phyloP scores from a whole-genome alignment of 345 rosid genomes.

The Salix suchowensis region DNA sequence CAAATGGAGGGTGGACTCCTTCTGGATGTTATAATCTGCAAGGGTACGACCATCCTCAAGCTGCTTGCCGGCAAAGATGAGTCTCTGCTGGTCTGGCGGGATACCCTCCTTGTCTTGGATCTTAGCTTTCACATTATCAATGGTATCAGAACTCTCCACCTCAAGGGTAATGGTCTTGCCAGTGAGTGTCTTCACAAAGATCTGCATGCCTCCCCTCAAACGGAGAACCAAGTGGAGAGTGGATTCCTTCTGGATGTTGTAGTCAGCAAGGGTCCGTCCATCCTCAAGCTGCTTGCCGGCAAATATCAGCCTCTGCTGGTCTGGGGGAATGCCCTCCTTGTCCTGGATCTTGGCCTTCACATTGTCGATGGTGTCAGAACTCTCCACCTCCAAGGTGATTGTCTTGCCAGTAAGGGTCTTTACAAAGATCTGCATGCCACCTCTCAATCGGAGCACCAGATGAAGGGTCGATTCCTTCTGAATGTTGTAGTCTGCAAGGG shows the following conservation, averaged over 20 bases:
- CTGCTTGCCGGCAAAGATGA: constrained; percentile 40
- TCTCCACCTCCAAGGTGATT: constrained; percentile 36
- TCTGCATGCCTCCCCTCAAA: constrained; percentile 35
- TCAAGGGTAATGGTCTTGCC: constrained; percentile 40
- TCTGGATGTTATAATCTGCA: constrained; percentile 38
- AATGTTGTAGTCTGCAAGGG: constrained; percentile 22
- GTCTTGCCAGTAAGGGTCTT: constrained; percentile 40
- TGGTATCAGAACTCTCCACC: constrained; percentile 38
- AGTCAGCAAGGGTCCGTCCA: constrained; percentile 36
- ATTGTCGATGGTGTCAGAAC: constrained; percentile 37
- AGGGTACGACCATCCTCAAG: constrained; percentile 40
- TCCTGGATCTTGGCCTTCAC: constrained; percentile 39
- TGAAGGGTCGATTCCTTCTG: constrained; percentile 25
- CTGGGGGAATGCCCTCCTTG: constrained; percentile 40
- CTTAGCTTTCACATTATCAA: constrained; percentile 33
- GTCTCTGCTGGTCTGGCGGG: constrained; percentile 39
- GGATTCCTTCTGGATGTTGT: constrained; percentile 39
- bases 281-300: constrained; percentile 42
- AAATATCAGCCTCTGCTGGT: constrained; percentile 37
- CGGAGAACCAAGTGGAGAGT: constrained; percentile 39
- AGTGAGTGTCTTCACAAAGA: constrained; percentile 35
- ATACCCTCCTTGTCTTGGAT: constrained; percentile 42
- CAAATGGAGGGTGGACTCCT: constrained; percentile 38
- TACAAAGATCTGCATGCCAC: constrained; percentile 38
- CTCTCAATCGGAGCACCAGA: constrained; percentile 24